Conservation (phyloP, 2,329 filamentous ascomycete species). For the Teratosphaeriaceae sp. region DNA sequence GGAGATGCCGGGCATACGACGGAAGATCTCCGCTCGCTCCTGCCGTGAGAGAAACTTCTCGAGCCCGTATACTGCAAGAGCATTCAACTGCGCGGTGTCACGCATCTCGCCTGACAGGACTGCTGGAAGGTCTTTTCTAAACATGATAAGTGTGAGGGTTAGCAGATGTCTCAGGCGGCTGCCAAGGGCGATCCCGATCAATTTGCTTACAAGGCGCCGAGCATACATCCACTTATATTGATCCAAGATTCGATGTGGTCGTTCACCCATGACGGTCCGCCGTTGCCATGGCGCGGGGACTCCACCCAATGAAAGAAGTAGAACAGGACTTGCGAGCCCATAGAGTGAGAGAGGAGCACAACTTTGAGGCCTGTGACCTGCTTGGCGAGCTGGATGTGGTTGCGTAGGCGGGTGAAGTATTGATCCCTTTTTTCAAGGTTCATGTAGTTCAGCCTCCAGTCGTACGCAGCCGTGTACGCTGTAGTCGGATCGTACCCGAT, state of each 20-base stretch:
- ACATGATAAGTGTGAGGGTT: no score
- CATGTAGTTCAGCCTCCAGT: constrained; percentile 86
- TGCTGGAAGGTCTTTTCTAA: constrained; percentile 87
- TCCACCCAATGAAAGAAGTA: constrained; percentile 82
- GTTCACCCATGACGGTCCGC: constrained; percentile 85
- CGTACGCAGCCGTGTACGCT: constrained; percentile 65
- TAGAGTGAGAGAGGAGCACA: constrained; percentile 86
- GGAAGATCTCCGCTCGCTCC: constrained; percentile 88
- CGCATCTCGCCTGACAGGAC: constrained; percentile 96
- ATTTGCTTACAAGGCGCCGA: constrained; percentile 81
- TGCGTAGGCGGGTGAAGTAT: constrained; percentile 87
- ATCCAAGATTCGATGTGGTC: constrained; percentile 89
- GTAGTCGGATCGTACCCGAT: constrained; percentile 90
- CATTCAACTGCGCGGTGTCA: constrained; percentile 92
- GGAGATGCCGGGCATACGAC: constrained; percentile 92
- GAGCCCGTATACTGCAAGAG: constrained; percentile 92
- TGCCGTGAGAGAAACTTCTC: constrained; percentile 91
- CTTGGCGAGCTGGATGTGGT: constrained; percentile 78
- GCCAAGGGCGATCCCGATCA: no score
- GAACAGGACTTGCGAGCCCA: constrained; percentile 93
- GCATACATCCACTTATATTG: constrained; percentile 97
- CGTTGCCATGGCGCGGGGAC: constrained; percentile 66
- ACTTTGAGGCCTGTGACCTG: constrained; percentile 70
- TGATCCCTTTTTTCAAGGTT: constrained; percentile 88
- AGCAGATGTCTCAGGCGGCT: no score